A percentile compares a stretch with the other conserved stretches of the same genome.
phyloP scores from a whole-genome alignment of 208 protist genomes.

The Trypanosoma scelopori region DNA sequence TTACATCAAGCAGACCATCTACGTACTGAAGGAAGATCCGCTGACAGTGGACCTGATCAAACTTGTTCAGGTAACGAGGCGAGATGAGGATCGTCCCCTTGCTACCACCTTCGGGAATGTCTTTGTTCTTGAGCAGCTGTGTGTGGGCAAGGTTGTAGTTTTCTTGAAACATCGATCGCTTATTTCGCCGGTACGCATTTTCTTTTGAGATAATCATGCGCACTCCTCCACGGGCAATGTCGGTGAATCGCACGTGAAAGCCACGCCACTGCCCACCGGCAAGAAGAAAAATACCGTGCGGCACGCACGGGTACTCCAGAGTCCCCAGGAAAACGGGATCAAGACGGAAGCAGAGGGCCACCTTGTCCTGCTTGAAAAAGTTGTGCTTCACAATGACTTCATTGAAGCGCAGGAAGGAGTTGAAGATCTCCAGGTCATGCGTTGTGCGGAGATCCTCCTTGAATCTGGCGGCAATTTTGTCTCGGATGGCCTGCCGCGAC shows the following conservation, averaged over 20 bases:
- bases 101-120: constrained; percentile 96
- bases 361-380: constrained; percentile 94
- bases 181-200: constrained; percentile 88
- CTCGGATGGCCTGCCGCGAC: constrained; percentile 49
- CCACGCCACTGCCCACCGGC: constrained; percentile 93
- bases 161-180: constrained; percentile 93
- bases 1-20: constrained; percentile 92
- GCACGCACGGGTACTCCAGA: constrained; percentile 78
- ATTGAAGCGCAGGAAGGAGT: constrained; percentile 92
- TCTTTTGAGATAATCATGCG: constrained; percentile 94
- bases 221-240: constrained; percentile 95
- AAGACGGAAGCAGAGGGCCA: constrained; percentile 91
- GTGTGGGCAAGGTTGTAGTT: constrained; percentile 97
- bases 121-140: constrained; percentile 97
- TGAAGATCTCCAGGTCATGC: constrained; percentile 83
- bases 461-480: constrained; percentile 66
- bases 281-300: constrained; percentile 93
- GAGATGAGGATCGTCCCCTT: constrained; percentile 94
- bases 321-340: constrained; percentile 77
- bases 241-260: constrained; percentile 96
- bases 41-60: constrained; percentile 64
- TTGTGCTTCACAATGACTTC: constrained; percentile 93
- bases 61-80: constrained; percentile 70
- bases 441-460: constrained; percentile 67
- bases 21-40: constrained; percentile 95